phyloP scores from a whole-genome alignment of 345 rosid species.

The Iberis pinnata region DNA sequence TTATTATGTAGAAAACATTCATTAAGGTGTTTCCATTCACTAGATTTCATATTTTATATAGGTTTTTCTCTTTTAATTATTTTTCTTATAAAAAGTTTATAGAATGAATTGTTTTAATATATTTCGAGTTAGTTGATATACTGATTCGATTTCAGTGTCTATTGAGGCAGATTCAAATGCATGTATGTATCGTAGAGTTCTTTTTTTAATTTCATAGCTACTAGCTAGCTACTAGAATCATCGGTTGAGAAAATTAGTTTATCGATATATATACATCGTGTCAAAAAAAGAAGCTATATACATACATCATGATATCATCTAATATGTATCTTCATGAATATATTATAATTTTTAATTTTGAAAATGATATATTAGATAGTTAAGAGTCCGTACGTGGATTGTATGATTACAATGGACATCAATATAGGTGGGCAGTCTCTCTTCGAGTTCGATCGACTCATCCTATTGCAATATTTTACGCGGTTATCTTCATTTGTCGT shows the following conservation, averaged over 20 bases:
- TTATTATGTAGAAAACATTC: too few relatives aligned
- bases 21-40: too few relatives aligned
- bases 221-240: constrained; percentile 7
- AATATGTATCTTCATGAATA: not conserved
- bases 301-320: constrained; percentile 22
- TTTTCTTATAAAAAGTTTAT: too few relatives aligned
- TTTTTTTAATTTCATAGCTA: constrained; percentile 1
- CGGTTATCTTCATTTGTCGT: not conserved
- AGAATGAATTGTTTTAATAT: too few relatives aligned
- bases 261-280: not conserved
- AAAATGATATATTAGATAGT: constrained; percentile 8
- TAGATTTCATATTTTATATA: too few relatives aligned
- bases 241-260: not conserved
- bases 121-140: not conserved
- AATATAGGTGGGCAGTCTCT: constrained; percentile 16
- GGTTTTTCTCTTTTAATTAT: not conserved
- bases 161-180: not conserved
- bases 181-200: not conserved
- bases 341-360: not conserved
- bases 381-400: constrained; percentile 22
- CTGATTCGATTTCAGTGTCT: constrained; percentile 10
- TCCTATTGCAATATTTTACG: not conserved
- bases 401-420: constrained; percentile 16
- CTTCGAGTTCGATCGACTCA: constrained; percentile 22
- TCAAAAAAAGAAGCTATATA: too few relatives aligned